Percentiles rank a stretch among this genome's conserved stretches.
Evolutionary conservation across 1,139 yeast species (phyloP).

Genomic region (Kurtzmaniella quercitrusa): DNA sequence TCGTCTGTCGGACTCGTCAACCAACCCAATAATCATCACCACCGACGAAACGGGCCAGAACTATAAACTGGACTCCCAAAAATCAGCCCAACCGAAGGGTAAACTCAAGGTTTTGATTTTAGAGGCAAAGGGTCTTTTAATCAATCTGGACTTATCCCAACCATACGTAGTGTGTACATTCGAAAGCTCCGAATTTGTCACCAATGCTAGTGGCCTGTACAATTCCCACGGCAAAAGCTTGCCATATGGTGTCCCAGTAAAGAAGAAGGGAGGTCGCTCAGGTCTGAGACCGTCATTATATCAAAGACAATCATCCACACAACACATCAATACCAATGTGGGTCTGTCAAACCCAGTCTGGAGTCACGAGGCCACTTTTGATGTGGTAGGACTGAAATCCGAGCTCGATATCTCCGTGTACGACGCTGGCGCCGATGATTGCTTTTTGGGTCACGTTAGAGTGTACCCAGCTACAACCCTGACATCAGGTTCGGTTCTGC

Average conservation of each 20-base stretch:
- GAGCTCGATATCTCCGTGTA: constrained; percentile 84
- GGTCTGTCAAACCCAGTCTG: constrained; percentile 68
- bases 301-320: constrained; percentile 65
- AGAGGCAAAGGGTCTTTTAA: constrained; percentile 68
- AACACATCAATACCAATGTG: constrained; percentile 34
- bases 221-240: constrained; percentile 9
- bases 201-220: constrained; percentile 67
- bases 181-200: constrained; percentile 86
- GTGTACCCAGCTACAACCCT: constrained; percentile 59
- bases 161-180: constrained; percentile 94
- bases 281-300: constrained; percentile 42
- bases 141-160: constrained; percentile 50
- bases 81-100: constrained; percentile 61
- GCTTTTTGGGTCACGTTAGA: constrained; percentile 80
- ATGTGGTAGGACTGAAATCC: constrained; percentile 78
- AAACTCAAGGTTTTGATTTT: constrained; percentile 75
- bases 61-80: constrained; percentile 21
- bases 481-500: constrained; percentile 28
- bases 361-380: constrained; percentile 91
- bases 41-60: constrained; percentile 45
- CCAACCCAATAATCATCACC: constrained; percentile 36
- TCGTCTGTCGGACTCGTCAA: constrained; percentile 2
- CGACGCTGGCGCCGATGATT: constrained; percentile 78
- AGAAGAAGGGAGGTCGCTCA: constrained; percentile 9
- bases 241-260: constrained; percentile 14